Percentiles rank a stretch among this genome's conserved stretches.
Evolutionary conservation across 129 eudicot genomes (phyloP).

Genomic region (Solidago caesia): DNA sequence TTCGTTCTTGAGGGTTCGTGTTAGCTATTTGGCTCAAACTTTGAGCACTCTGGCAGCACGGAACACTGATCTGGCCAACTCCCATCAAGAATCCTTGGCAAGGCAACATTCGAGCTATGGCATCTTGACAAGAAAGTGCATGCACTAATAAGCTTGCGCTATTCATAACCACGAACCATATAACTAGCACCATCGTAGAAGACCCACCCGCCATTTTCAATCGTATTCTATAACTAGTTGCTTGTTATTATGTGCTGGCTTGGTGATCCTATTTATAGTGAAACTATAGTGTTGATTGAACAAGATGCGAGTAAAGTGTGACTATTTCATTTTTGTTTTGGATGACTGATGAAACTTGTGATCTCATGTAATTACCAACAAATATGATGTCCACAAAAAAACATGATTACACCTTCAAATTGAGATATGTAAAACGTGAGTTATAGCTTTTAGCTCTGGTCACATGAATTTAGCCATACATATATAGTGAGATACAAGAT

Average conservation of each 20-base stretch:
- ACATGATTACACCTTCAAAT: not conserved
- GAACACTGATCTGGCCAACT: constrained; percentile 12
- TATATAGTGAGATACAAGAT: too few species aligned
- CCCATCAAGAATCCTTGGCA: constrained; percentile 34
- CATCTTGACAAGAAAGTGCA: constrained; percentile 29
- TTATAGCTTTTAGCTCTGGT: not conserved
- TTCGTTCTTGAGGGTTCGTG: constrained; percentile 8
- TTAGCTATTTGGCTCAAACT: constrained; percentile 9
- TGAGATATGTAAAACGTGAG: constrained; percentile 10
- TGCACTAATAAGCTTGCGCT: constrained; percentile 7
- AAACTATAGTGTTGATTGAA: constrained; percentile 5
- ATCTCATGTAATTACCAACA: not conserved
- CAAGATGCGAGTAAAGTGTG: not conserved
- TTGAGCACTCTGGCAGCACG: constrained; percentile 38
- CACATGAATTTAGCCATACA: too few species aligned
- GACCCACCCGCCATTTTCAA: constrained; percentile 20
- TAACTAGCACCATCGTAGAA: constrained; percentile 7
- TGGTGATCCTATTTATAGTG: constrained; percentile 18
- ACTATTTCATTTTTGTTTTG: not conserved
- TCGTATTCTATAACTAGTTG: not conserved
- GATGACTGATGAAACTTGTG: constrained; percentile 12
- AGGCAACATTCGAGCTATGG: constrained; percentile 24
- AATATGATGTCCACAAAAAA: not conserved
- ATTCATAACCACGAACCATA: constrained; percentile 16
- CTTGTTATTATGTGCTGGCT: not conserved